Conservation (phyloP, 2,329 filamentous ascomycete genomes). For the Fusarium sp. region DNA sequence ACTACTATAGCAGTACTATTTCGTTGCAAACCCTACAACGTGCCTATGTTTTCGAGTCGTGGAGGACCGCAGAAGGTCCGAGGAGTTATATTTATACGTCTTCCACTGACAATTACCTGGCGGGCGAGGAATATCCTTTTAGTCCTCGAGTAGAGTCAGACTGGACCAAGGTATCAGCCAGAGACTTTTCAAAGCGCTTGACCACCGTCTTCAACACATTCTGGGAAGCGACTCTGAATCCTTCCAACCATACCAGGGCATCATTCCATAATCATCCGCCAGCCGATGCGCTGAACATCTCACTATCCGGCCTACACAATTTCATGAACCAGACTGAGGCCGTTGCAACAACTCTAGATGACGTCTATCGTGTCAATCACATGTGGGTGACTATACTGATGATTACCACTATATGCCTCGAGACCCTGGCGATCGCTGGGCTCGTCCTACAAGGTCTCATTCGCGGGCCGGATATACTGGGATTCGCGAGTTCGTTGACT, state of each 20-base stretch:
- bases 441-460: slow-evolving; percentile 1
- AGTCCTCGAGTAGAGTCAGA: background rate
- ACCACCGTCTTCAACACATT: slow-evolving; percentile 20
- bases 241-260: background rate
- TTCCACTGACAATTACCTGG: background rate
- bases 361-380: slow-evolving; percentile 3
- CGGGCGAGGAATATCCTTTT: background rate
- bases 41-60: background rate
- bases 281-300: background rate
- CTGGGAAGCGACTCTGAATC: slow-evolving; percentile 6
- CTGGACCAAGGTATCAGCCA: background rate
- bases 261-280: background rate
- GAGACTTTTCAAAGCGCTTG: slow-evolving; percentile 10
- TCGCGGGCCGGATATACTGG: slow-evolving; percentile 18
- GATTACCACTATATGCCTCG: slow-evolving; percentile 1
- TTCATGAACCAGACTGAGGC: background rate
- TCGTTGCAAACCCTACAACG: too few species aligned
- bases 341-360: background rate
- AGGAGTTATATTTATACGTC: background rate
- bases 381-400: slow-evolving; percentile 10
- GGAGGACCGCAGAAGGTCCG: background rate
- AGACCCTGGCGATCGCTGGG: slow-evolving; percentile 3
- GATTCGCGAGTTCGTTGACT: slow-evolving; percentile 21
- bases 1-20: too few species aligned
- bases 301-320: background rate